Conservation (phyloP, 306 rosid species). For the Glycine latifolia region DNA sequence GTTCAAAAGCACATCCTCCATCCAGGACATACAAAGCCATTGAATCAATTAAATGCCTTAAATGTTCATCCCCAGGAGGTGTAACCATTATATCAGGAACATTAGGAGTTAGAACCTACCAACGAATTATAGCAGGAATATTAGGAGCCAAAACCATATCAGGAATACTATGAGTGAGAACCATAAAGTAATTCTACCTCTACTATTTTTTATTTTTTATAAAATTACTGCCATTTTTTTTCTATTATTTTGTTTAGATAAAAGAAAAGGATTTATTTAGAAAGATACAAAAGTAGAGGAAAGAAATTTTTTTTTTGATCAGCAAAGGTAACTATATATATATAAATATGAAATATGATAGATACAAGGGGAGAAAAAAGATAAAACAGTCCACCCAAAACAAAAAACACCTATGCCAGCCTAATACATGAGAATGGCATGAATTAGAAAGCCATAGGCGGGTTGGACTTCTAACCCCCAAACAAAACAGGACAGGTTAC, state of each 20-base stretch:
- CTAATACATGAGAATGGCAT: too few species aligned
- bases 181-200: slow-evolving; percentile 12
- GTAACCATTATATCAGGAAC: slow-evolving; percentile 92
- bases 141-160: slow-evolving; percentile 26
- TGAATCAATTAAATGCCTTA: slow-evolving; percentile 90
- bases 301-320: too few species aligned
- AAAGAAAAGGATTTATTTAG: background rate
- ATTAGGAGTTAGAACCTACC: slow-evolving; percentile 95
- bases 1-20: slow-evolving; percentile 98
- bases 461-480: too few species aligned
- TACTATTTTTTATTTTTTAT: background rate
- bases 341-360: too few species aligned
- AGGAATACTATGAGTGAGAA: background rate
- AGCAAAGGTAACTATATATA: too few species aligned
- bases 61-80: slow-evolving; percentile 91
- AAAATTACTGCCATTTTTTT: background rate
- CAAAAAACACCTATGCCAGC: too few species aligned
- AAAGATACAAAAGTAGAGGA: background rate
- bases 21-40: slow-evolving; percentile 97
- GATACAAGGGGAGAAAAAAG: too few species aligned
- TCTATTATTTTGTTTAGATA: background rate
- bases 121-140: slow-evolving; percentile 36
- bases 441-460: too few species aligned
- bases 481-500: too few species aligned
- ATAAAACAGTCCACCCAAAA: too few species aligned